Evolutionary conservation across 176 grass and related monocot genomes (phyloP).

Genomic region (Urochloa ruziziensis): DNA sequence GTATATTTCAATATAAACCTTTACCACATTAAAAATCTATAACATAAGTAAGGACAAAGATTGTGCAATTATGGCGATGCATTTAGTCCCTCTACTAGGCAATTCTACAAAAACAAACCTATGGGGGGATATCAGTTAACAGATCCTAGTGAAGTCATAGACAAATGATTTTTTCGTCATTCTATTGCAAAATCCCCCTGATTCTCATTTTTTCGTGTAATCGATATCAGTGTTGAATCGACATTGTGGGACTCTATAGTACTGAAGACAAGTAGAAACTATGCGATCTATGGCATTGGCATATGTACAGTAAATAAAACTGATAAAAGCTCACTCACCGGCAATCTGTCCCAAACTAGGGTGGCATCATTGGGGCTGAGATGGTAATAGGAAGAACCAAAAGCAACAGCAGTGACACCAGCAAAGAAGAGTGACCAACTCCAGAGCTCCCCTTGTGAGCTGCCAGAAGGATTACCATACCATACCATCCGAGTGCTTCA

Average conservation of each 20-base stretch:
- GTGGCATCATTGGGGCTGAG: slow-evolving; percentile 70
- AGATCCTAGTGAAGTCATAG: neutral
- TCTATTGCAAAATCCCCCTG: neutral
- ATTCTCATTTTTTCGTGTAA: neutral
- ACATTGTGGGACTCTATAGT: neutral
- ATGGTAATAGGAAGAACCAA: slow-evolving; percentile 95
- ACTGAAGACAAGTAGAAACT: neutral
- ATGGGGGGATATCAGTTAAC: neutral
- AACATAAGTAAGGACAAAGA: neutral
- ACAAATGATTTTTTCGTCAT: neutral
- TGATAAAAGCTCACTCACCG: slow-evolving; percentile 49
- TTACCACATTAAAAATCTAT: neutral
- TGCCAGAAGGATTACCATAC: slow-evolving; percentile 19
- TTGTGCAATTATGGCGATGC: neutral
- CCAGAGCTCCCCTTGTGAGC: slow-evolving; percentile 77
- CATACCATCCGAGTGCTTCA: neutral
- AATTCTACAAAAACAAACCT: neutral
- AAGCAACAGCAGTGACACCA: slow-evolving; percentile 65
- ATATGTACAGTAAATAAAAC: neutral
- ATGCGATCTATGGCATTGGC: neutral
- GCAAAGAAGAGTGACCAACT: slow-evolving; percentile 81
- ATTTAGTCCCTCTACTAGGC: neutral
- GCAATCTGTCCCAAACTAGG: slow-evolving; percentile 91
- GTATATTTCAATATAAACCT: neutral
- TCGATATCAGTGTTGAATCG: too few species aligned